Evolutionary conservation across 2,329 filamentous ascomycete genomes (phyloP), one percentile per base, ranked within the genome.

Genomic region (Pseudogymnoascus sp.): DNA sequence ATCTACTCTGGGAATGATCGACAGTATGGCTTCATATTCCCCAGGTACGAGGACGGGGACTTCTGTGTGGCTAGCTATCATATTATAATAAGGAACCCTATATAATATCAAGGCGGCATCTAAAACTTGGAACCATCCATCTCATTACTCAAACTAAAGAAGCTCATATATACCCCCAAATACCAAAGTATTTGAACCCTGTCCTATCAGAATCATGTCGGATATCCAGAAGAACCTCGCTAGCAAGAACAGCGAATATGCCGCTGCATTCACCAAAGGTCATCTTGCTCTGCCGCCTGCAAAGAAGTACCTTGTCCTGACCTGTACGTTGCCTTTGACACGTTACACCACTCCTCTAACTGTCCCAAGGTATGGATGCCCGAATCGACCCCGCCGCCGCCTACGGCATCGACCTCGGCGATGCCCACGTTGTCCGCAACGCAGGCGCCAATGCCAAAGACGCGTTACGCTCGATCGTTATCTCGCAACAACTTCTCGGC

Each of bases 351-450:
- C 47, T 53, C 23, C 9, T 21, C 47, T 35, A 11, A 19, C 28
- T 82, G 81, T 93, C 50, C 90, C 89, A 0, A 61, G 95, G 90
- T 76, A 95, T 95, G 89, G 90, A 95, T 71, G 88, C 90, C 4
- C 85, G 90, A 61, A 78, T 87, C 69, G 82, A 93, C 69, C 85
- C 90, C 0, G 81, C 84, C 2, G 78, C 82, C 11, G 87, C 87
- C 1, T 87, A 91, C 62, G 87, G 87, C 8, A 87, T 93, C 64
- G 77, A 81, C 19, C 82, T 90, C 17, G 90, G 90, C 42, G 88
- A 92, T 67, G 90, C 90, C 0, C 90, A 95, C 74, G 84, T 92
- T 33, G 87, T 92, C 65, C 85, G 89, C 64, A 93, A 92, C 68
- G 88, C 87, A 9, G 87, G 87, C 2, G 89, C 79, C 1, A 85